Evolutionary conservation across 1,284 basidiomycete species (phyloP).

Genomic region (Moniliella sp.): DNA sequence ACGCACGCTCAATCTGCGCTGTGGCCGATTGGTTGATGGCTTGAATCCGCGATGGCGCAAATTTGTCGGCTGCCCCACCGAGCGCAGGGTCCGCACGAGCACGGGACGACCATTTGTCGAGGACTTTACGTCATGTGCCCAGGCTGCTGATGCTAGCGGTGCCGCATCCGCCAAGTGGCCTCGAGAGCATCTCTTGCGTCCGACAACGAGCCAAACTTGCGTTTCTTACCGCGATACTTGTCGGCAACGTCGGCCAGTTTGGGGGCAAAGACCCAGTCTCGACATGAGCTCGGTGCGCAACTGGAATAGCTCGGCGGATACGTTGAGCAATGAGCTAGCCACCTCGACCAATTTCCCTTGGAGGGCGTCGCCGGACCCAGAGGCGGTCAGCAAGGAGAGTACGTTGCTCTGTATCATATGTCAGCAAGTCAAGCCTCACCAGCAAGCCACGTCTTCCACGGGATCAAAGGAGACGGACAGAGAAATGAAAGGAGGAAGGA

Average conservation of each 20-base stretch:
- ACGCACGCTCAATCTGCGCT: conserved; percentile 15
- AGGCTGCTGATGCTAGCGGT: not conserved
- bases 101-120: no score
- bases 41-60: conserved; percentile 7
- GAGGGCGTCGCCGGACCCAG: conserved; percentile 1
- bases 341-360: not conserved
- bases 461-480: no score
- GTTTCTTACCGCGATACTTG: not conserved
- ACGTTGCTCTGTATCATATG: conserved; percentile 6
- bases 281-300: not conserved
- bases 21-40: conserved; percentile 18
- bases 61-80: conserved; percentile 5
- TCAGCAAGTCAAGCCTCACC: no score
- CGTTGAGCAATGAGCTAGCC: not conserved
- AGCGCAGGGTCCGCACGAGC: conserved; percentile 1
- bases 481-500: not conserved
- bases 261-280: not conserved
- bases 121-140: not conserved
- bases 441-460: no score
- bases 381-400: conserved; percentile 7
- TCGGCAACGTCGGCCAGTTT: not conserved
- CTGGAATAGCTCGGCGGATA: not conserved
- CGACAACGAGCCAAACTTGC: not conserved
- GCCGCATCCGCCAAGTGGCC: not conserved
- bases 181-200: not conserved